Percentiles rank a stretch among this genome's conserved stretches.
Evolutionary conservation across 2,329 filamentous ascomycete genomes (phyloP).

Genomic region (Simplicillium sp.): DNA sequence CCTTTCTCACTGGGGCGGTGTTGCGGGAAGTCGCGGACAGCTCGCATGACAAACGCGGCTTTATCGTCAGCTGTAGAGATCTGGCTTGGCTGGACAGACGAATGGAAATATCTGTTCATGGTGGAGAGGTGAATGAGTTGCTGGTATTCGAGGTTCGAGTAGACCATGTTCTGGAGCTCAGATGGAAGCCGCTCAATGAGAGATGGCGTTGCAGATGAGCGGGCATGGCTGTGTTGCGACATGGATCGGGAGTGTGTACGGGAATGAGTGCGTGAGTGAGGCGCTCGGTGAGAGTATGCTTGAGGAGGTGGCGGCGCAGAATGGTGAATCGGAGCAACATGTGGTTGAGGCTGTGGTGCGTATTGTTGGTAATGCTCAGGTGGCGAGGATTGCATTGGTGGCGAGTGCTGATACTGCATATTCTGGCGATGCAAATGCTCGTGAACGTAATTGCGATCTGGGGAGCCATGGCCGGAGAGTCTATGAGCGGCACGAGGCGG

Average conservation of each 20-base stretch:
- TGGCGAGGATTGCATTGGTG: neutral
- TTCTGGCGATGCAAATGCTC: constrained; percentile 3
- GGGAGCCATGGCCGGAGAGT: constrained; percentile 8
- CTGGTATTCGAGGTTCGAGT: constrained; percentile 27
- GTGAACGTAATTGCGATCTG: constrained; percentile 2
- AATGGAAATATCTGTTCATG: constrained; percentile 23
- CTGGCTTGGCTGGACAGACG: constrained; percentile 19
- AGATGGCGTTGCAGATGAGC: constrained; percentile 11
- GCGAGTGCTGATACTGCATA: neutral
- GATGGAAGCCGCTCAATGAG: constrained; percentile 22
- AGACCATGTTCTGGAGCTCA: constrained; percentile 22
- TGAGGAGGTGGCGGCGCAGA: neutral
- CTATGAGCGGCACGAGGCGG: constrained; percentile 11
- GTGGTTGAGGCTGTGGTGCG: no score
- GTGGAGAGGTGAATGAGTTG: constrained; percentile 29
- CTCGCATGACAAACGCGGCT: constrained; percentile 29
- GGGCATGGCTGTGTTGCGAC: constrained; percentile 4
- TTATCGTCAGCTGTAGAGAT: constrained; percentile 26
- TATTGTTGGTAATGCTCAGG: neutral
- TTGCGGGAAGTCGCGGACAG: constrained; percentile 28
- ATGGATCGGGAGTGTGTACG: neutral
- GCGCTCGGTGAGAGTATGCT: neutral
- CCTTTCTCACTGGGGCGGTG: constrained; percentile 27
- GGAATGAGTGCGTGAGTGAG: neutral
- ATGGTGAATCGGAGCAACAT: neutral